Conservation (phyloP, 169 alveolate species). For the Plasmodium gaboni region DNA sequence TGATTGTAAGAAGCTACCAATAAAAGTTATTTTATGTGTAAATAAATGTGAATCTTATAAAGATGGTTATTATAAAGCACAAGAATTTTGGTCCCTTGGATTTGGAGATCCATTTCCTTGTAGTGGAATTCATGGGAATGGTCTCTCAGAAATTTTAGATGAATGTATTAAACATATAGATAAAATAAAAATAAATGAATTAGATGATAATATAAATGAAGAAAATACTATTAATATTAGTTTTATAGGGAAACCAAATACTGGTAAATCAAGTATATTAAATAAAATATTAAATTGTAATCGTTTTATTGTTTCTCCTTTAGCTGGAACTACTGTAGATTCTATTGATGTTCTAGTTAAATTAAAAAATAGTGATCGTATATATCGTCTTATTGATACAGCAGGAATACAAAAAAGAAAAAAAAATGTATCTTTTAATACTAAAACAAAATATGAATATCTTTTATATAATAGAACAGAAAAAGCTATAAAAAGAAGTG, state of each 20-base stretch:
- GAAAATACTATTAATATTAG: slow-evolving; percentile 18
- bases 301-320: slow-evolving; percentile 86
- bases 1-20: not conserved
- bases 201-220: slow-evolving; percentile 70
- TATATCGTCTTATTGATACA: slow-evolving; percentile 75
- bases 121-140: slow-evolving; percentile 87
- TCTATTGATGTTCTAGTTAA: slow-evolving; percentile 79
- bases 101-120: slow-evolving; percentile 85
- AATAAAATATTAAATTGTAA: slow-evolving; percentile 78
- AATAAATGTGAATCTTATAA: slow-evolving; percentile 85
- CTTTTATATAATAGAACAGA: slow-evolving; percentile 32
- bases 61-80: slow-evolving; percentile 82
- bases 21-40: slow-evolving; percentile 79
- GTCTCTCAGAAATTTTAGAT: slow-evolving; percentile 83
- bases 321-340: slow-evolving; percentile 86
- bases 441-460: slow-evolving; percentile 61
- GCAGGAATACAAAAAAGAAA: slow-evolving; percentile 74
- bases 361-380: slow-evolving; percentile 57
- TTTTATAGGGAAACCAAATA: slow-evolving; percentile 80
- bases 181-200: slow-evolving; percentile 54
- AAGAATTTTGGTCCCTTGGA: slow-evolving; percentile 86
- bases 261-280: slow-evolving; percentile 84
- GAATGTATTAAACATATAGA: slow-evolving; percentile 70
- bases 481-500: slow-evolving; percentile 84
- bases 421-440: slow-evolving; percentile 59